phyloP scores from a whole-genome alignment of 371 early-diverging fungal genomes.

The Batkoa obscura region DNA sequence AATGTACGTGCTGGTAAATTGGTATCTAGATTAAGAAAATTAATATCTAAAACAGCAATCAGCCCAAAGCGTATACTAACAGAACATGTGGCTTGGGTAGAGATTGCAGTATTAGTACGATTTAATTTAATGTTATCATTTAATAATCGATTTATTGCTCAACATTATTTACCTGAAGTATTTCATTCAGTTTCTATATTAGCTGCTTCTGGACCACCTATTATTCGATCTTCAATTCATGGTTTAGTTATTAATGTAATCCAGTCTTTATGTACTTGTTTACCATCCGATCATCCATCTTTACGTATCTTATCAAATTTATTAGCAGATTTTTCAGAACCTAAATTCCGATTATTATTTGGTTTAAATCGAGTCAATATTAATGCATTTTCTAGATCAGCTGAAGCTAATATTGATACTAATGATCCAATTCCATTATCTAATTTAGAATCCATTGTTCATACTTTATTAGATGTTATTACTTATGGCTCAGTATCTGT shows the following conservation, averaged over 20 bases:
- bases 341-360: conserved; percentile 57
- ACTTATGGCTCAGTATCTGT: conserved; percentile 42
- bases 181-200: conserved; percentile 65
- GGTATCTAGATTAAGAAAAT: conserved; percentile 56
- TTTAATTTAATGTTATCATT: conserved; percentile 79
- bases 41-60: conserved; percentile 49
- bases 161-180: conserved; percentile 66
- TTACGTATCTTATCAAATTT: conserved; percentile 32
- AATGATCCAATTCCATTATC: conserved; percentile 46
- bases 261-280: conserved; percentile 63
- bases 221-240: conserved; percentile 74
- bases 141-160: conserved; percentile 58
- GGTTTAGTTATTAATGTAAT: conserved; percentile 77
- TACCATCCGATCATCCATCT: conserved; percentile 39
- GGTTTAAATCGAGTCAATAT: conserved; percentile 48
- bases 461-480: conserved; percentile 62
- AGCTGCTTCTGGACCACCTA: conserved; percentile 64
- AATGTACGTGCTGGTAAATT: conserved; percentile 57
- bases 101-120: conserved; percentile 69
- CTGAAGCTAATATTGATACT: conserved; percentile 39
- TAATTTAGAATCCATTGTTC: conserved; percentile 61
- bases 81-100: conserved; percentile 68
- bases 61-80: conserved; percentile 50
- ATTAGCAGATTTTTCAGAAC: conserved; percentile 51
- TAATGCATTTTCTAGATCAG: conserved; percentile 42